Evolutionary conservation across 768 basidiomycete species (phyloP), one percentile per base, ranked within the genome.

Genomic region (Dacryopinax primogenitus): DNA sequence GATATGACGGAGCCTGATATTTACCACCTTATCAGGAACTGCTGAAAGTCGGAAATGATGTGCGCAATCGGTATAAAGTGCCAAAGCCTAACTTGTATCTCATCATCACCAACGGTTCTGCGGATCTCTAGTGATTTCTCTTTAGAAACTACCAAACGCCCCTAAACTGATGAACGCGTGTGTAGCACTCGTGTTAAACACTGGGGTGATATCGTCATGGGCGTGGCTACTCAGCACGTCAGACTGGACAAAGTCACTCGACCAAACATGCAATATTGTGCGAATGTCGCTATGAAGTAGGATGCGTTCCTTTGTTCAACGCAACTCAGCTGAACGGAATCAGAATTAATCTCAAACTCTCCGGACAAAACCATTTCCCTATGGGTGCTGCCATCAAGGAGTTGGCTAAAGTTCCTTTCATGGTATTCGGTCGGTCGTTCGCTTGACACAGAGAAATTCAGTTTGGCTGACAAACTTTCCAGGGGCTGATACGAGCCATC

Each of bases 21-120:
- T 11, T 32, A 28, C 26, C 9, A 58, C 32, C 51, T 58, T 30
- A 30, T 58, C 51, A 58, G 51, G 51, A 58, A 30, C 26, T 58
- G 23, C 18, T 58, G 26, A 58, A 58, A 18, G 32, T 58, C 3
- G 51, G 51, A 32, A 58, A 32, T 7, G 51, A 15, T 28, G 11
- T 58, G 26, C 26, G 26, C 9, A 30, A 58, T 3, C 51, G 51
- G 2, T 13, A 15, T 23, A 3, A 18, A 58, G 51, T 32, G 3
- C 13, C 51, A 3, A 11, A 18, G 11, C 51, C 51, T 6, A 30
- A 58, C 15, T 30, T 58, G 26, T 58, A 28, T 30, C 26, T 58
- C 21, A 58, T 58, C 51, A 58, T 58, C 30, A 58, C 51, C 51
- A 58, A 58, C 21, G 51, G 51, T 4, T 58, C 51, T 32, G 51